Evolutionary conservation across 1,139 yeast genomes (phyloP).

Genomic region (Hyphopichia fennica): DNA sequence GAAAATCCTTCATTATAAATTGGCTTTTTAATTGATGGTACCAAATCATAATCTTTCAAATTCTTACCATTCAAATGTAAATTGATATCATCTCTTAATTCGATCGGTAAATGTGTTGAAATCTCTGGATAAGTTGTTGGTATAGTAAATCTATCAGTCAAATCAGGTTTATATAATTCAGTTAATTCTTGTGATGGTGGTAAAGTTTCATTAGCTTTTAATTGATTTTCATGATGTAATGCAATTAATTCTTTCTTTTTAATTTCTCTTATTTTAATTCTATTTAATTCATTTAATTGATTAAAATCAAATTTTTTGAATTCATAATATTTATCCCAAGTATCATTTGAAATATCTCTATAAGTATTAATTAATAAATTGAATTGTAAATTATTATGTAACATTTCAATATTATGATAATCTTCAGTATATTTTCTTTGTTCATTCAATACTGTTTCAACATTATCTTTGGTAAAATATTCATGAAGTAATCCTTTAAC

Average conservation of each 20-base stretch:
- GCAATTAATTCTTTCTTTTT: conserved; percentile 14
- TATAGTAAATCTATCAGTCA: conserved; percentile 27
- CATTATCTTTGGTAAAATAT: conserved; percentile 29
- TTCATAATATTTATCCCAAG: conserved; percentile 41
- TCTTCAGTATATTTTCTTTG: conserved; percentile 40
- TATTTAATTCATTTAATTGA: conserved; percentile 26
- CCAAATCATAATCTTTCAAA: background rate
- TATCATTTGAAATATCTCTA: conserved; percentile 39
- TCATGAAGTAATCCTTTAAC: conserved; percentile 44
- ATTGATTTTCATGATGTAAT: conserved; percentile 12
- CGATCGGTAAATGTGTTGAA: conserved; percentile 31
- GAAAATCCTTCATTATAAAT: conserved; percentile 33
- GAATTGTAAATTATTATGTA: conserved; percentile 45
- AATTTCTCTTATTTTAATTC: conserved; percentile 14
- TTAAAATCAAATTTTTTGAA: conserved; percentile 44
- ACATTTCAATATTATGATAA: conserved; percentile 41
- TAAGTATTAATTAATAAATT: conserved; percentile 43
- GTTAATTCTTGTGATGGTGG: conserved; percentile 7
- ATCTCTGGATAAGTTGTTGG: conserved; percentile 39
- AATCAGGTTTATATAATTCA: conserved; percentile 5
- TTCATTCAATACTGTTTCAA: conserved; percentile 27
- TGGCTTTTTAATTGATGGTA: conserved; percentile 34
- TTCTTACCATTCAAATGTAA: conserved; percentile 3
- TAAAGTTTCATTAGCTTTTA: conserved; percentile 2
- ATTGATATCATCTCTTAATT: conserved; percentile 25